Conservation (phyloP, 108 stramenopile genomes). For the Skeletonema costatum region DNA sequence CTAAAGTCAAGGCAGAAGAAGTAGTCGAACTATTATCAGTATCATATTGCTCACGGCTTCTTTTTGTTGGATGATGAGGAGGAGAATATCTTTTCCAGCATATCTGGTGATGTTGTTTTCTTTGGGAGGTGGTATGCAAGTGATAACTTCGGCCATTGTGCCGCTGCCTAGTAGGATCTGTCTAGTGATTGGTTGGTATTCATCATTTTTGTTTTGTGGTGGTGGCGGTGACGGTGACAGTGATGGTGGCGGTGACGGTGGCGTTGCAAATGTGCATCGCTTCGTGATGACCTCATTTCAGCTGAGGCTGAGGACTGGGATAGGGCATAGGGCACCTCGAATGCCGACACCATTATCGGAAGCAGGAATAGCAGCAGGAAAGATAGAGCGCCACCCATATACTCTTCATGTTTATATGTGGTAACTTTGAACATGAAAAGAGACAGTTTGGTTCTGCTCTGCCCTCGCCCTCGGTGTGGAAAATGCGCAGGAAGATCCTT, state of each 20-base stretch:
- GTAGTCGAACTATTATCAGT: too few species aligned
- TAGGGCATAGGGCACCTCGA: conserved; percentile 17
- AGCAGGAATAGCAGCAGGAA: background rate
- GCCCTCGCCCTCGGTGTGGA: too few species aligned
- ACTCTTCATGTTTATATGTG: too few species aligned
- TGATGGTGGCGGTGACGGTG: too few species aligned
- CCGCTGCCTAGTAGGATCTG: conserved; percentile 28
- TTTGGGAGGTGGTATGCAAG: conserved; percentile 15
- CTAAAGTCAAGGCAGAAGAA: too few species aligned
- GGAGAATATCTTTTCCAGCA: conserved; percentile 7
- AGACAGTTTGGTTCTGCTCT: too few species aligned
- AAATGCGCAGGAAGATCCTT: too few species aligned
- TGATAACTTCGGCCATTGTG: conserved; percentile 34
- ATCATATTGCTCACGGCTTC: too few species aligned
- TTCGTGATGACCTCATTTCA: too few species aligned
- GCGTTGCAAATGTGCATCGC: background rate
- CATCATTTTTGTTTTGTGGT: background rate
- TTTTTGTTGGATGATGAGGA: conserved; percentile 1
- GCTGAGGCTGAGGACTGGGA: background rate
- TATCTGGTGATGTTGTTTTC: background rate
- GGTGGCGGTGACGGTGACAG: too few species aligned
- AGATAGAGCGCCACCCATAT: too few species aligned
- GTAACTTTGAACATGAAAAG: too few species aligned
- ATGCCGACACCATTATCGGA: background rate
- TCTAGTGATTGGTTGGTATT: conserved; percentile 7